Conservation (phyloP, 129 eudicot genomes). For the Flaveria bidentis region DNA sequence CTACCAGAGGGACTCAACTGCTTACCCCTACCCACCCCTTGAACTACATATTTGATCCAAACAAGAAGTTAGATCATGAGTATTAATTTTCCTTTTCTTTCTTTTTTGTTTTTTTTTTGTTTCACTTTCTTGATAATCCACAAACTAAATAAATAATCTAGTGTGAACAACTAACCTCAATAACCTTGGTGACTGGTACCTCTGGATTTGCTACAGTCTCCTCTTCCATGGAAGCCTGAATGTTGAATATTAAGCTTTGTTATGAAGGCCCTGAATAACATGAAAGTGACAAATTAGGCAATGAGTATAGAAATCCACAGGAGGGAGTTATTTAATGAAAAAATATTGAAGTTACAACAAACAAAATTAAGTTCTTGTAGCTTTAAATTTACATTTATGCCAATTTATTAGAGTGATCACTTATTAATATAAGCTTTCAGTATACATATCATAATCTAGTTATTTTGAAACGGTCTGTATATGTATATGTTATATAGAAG, state of each 20-base stretch:
- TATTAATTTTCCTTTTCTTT: not conserved
- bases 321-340: conserved; percentile 3
- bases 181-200: conserved; percentile 51
- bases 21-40: no score
- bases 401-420: conserved; percentile 15
- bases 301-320: not conserved
- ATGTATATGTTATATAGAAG: no score
- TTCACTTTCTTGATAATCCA: not conserved
- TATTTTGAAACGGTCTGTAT: no score
- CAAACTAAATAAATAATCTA: not conserved
- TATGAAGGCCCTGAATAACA: conserved; percentile 16
- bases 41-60: no score
- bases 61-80: no score
- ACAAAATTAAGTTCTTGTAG: conserved; percentile 20
- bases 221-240: conserved; percentile 51
- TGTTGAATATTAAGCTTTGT: conserved; percentile 15
- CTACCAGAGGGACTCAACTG: no score
- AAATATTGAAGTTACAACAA: conserved; percentile 20
- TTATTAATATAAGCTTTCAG: not conserved
- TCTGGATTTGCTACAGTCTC: conserved; percentile 51
- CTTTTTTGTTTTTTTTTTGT: not conserved
- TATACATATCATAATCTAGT: no score
- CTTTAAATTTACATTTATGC: conserved; percentile 24
- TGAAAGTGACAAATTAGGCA: conserved; percentile 17
- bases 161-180: conserved; percentile 42